These are phyloP conservation scores for Rhodocollybia butyracea DNA, from an alignment of 768 basidiomycete genomes.

Conservation along the genomic window DNA sequence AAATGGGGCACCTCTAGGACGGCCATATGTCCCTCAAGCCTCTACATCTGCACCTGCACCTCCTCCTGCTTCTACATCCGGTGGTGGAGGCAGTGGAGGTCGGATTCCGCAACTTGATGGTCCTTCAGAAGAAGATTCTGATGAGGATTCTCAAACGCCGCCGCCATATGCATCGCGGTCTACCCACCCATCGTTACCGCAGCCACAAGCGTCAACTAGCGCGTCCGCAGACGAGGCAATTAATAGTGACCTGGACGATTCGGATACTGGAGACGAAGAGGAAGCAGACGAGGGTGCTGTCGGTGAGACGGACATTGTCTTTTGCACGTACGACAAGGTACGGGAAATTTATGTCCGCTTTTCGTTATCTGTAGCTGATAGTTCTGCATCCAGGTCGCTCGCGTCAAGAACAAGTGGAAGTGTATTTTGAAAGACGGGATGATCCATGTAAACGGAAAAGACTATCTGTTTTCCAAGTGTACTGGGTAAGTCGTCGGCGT, in stretches of 20 bases:
- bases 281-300: slow-evolving; percentile 75
- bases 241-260: slow-evolving; percentile 95
- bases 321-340: slow-evolving; percentile 98
- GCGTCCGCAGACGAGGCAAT: slow-evolving; percentile 68
- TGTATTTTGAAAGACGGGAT: slow-evolving; percentile 96
- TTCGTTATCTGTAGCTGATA: too few relatives aligned
- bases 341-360: slow-evolving; percentile 14
- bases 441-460: slow-evolving; percentile 94
- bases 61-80: slow-evolving; percentile 9
- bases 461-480: slow-evolving; percentile 96
- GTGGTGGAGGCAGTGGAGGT: slow-evolving; percentile 3
- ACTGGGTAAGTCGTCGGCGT: slow-evolving; percentile 66
- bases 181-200: slow-evolving; percentile 75
- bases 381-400: slow-evolving; percentile 67
- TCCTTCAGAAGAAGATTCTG: slow-evolving; percentile 60
- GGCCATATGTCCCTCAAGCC: slow-evolving; percentile 12
- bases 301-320: slow-evolving; percentile 87
- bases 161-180: slow-evolving; percentile 75
- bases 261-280: slow-evolving; percentile 83
- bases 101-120: slow-evolving; percentile 80
- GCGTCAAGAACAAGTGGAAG: slow-evolving; percentile 99
- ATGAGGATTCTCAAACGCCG: slow-evolving; percentile 58
- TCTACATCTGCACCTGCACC: not conserved
- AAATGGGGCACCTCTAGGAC: not conserved
- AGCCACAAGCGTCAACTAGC: slow-evolving; percentile 40